Evolutionary conservation across 257 asterid genomes (phyloP).

Genomic region (Solanum dulcamara): DNA sequence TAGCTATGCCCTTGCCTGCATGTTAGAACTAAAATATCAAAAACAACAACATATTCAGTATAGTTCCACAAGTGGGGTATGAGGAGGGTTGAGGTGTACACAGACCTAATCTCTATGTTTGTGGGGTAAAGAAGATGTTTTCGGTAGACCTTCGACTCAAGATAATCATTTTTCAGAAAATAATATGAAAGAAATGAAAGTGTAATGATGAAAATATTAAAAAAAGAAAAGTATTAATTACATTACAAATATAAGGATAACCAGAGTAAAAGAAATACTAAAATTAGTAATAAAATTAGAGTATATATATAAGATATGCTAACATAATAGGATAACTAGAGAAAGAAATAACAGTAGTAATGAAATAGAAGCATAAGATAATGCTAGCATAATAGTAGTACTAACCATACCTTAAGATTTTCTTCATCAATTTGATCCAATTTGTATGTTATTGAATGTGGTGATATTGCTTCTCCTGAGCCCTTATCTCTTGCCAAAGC

Average conservation of each 20-base stretch:
- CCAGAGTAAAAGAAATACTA: too few relatives aligned
- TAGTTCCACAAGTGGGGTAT: not conserved
- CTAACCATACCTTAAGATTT: constrained; percentile 12
- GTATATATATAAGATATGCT: not conserved
- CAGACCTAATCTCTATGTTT: not conserved
- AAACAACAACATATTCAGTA: not conserved
- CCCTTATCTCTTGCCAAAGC: constrained; percentile 68
- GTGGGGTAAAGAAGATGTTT: not conserved
- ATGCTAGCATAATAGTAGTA: not conserved
- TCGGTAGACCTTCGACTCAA: not conserved
- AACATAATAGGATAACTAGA: too few relatives aligned
- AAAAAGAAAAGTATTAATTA: too few relatives aligned
- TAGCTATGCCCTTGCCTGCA: not conserved
- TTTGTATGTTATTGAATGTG: constrained; percentile 30
- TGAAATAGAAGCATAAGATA: not conserved
- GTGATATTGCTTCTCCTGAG: constrained; percentile 28
- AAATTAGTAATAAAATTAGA: not conserved
- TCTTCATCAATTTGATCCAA: constrained; percentile 31
- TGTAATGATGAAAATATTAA: not conserved
- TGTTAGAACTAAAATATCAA: not conserved
- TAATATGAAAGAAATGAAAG: not conserved
- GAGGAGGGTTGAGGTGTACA: not conserved
- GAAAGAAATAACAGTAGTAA: not conserved
- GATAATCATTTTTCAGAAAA: not conserved
- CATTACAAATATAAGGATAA: not conserved